A percentile compares a stretch with the other conserved stretches of the same genome.
phyloP scores from a whole-genome alignment of 2,329 filamentous ascomycete species.

The Coniosporium tulheliwenetii region DNA sequence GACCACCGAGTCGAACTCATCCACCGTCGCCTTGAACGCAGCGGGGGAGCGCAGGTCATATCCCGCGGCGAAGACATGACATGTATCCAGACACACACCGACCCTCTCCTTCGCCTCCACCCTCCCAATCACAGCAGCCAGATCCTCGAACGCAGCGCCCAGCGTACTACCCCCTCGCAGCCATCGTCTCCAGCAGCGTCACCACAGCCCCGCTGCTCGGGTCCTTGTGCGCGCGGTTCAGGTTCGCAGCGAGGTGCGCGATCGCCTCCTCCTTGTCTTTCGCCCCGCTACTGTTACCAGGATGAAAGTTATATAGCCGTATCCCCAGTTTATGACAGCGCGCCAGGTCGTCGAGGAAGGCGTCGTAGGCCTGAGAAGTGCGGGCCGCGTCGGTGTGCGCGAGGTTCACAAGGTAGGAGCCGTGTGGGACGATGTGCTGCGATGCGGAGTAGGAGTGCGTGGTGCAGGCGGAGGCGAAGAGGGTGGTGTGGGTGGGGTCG shows the following conservation, averaged over 20 bases:
- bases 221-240: constrained; percentile 68
- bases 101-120: constrained; percentile 72
- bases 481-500: constrained; percentile 46
- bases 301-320: constrained; percentile 93
- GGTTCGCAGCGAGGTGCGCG: constrained; percentile 59
- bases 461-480: constrained; percentile 55
- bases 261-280: constrained; percentile 54
- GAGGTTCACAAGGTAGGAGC: constrained; percentile 91
- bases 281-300: constrained; percentile 50
- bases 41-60: constrained; percentile 71
- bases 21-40: constrained; percentile 57
- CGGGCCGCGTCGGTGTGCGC: constrained; percentile 70
- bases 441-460: constrained; percentile 55
- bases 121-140: constrained; percentile 66
- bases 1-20: constrained; percentile 61
- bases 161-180: constrained; percentile 62
- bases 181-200: constrained; percentile 91
- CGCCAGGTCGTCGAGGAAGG: constrained; percentile 75
- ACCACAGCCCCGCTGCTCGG: constrained; percentile 55
- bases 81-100: constrained; percentile 92
- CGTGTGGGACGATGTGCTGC: constrained; percentile 73
- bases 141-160: constrained; percentile 71
- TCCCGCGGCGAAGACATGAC: constrained; percentile 86
- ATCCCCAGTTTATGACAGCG: constrained; percentile 81
- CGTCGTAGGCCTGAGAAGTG: constrained; percentile 68